Percentiles rank a stretch among this genome's conserved stretches.
These are phyloP conservation scores for Lojkania enalia DNA, from an alignment of 2,329 filamentous ascomycete genomes.

Conservation along the genomic window DNA sequence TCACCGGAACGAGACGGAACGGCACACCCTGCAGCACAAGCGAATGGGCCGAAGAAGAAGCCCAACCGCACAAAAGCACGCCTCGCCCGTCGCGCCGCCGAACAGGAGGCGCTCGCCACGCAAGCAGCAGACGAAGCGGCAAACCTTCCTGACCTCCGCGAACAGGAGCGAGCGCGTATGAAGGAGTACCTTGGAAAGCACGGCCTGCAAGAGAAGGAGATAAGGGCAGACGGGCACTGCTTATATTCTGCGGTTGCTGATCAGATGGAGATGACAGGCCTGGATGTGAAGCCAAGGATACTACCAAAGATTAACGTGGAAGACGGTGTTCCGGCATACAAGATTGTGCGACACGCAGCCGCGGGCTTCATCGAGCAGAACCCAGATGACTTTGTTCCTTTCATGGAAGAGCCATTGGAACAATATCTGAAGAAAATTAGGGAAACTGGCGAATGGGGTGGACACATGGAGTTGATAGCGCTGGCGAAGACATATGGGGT, in stretches of 20 bases:
- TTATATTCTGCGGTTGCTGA: constrained; percentile 90
- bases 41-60: constrained; percentile 61
- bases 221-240: constrained; percentile 91
- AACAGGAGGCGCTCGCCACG: constrained; percentile 70
- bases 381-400: constrained; percentile 79
- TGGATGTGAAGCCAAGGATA: constrained; percentile 42
- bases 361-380: constrained; percentile 77
- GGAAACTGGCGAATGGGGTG: constrained; percentile 94
- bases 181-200: constrained; percentile 64
- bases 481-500: constrained; percentile 79
- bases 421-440: constrained; percentile 75
- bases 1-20: constrained; percentile 1
- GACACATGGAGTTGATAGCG: constrained; percentile 85
- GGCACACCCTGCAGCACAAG: constrained; percentile 6
- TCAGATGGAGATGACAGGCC: constrained; percentile 63
- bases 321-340: constrained; percentile 55
- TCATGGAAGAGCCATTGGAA: constrained; percentile 79
- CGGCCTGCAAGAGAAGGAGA: constrained; percentile 72
- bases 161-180: constrained; percentile 61
- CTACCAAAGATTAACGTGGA: constrained; percentile 25
- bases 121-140: constrained; percentile 75
- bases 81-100: constrained; percentile 83
- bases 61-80: constrained; percentile 90
- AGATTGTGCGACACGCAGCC: constrained; percentile 68
- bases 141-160: constrained; percentile 43